Base-by-base conservation (phyloP, 2,329 filamentous ascomycete genomes). In the Zalaria sp. region DNA sequence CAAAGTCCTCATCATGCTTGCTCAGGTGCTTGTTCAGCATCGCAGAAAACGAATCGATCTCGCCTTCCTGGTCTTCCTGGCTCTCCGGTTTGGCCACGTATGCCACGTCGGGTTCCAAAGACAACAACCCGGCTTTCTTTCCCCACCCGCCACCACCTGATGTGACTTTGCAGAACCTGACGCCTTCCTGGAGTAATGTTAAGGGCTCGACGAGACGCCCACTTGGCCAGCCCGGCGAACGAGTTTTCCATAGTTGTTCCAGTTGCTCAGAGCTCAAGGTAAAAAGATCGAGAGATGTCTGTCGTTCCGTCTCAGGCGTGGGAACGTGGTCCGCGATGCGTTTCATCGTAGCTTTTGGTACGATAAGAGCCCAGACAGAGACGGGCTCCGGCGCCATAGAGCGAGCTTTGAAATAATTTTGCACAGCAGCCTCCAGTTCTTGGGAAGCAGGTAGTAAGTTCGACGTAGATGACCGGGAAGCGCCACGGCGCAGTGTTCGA, bases 81-180 rank as follows among this genome's bases (percentile, higher is more conserved):
- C 35, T 43, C 9, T 39, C 63, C 34, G 71, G 67, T 5, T 66
- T 55, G 11, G 64, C 51, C n/a, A 61, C 63, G 50, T 74, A 73
- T 18, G 58, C 66, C 10, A 66, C 70, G 48, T 84, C 72, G 3
- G 85, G 83, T 53, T 91, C 84, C 3, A 93, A 68, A 4, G 84
- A 85, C 3, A 93, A 64, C 0, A 93, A 64, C 0, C 85, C 85
- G 51, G 81, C 77, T 57, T 89, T 91, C 43, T 73, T 67, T 10
- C 85, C 85, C 85, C 85, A 93, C 18, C 85, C 85, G 35, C 85
- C 85, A 37, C 85, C 85, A 4, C 85, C 85, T 52, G 83, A 87
- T 47, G 88, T 74, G 71, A 66, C 60, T 41, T 61, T 62, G 49
- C 65, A 61, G n/a, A 73, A 53, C 37, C 61, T 59, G 18, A 57